phyloP scores from a whole-genome alignment of 1,284 basidiomycete species.

The Grifola frondosa region DNA sequence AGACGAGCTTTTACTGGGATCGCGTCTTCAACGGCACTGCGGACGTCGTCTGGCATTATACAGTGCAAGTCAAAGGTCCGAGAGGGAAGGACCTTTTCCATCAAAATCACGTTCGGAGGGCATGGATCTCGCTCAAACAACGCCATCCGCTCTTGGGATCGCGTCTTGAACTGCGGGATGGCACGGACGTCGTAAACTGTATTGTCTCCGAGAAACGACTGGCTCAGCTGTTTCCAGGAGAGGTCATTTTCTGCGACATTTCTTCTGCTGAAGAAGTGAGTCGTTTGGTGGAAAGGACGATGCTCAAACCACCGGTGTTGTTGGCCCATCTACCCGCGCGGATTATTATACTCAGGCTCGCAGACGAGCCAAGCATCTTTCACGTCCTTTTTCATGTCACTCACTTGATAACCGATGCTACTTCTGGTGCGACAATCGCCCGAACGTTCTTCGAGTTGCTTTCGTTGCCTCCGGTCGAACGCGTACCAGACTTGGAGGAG shows the following conservation, averaged over 20 bases:
- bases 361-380: slow-evolving; percentile 26
- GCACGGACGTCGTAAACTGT: slow-evolving; percentile 35
- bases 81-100: slow-evolving; percentile 17
- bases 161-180: slow-evolving; percentile 31
- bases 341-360: slow-evolving; percentile 12
- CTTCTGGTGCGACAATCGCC: slow-evolving; percentile 41
- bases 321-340: slow-evolving; percentile 18
- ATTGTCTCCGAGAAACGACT: slow-evolving; percentile 38
- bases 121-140: slow-evolving; percentile 46
- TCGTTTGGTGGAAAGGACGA: slow-evolving; percentile 8
- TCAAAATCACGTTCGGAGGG: slow-evolving; percentile 34
- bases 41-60: slow-evolving; percentile 40
- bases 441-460: slow-evolving; percentile 48
- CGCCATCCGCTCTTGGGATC: slow-evolving; percentile 48
- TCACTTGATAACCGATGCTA: slow-evolving; percentile 51
- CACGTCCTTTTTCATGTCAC: slow-evolving; percentile 45
- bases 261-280: slow-evolving; percentile 34
- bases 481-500: slow-evolving; percentile 31
- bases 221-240: slow-evolving; percentile 29
- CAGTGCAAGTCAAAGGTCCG: slow-evolving; percentile 29
- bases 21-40: slow-evolving; percentile 42
- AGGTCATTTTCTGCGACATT: slow-evolving; percentile 35
- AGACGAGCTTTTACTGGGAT: slow-evolving; percentile 48
- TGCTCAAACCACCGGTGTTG: slow-evolving; percentile 13
- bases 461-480: slow-evolving; percentile 21